A percentile compares a stretch with the other conserved stretches of the same genome.
Evolutionary conservation across 495 filamentous ascomycete genomes (phyloP).

Genomic region (Neurospora sp.): DNA sequence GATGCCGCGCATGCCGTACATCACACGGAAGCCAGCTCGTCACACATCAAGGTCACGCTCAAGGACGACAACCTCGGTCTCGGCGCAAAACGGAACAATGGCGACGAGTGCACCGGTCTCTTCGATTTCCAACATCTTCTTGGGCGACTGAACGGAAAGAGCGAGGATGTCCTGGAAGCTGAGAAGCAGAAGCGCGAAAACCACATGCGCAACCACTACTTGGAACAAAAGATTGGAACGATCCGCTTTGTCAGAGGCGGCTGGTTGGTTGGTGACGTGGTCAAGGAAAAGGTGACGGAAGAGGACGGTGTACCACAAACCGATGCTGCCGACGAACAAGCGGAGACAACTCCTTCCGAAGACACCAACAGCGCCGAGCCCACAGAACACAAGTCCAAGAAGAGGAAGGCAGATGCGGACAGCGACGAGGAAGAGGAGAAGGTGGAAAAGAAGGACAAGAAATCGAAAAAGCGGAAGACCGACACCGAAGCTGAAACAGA

Average conservation of each 20-base stretch:
- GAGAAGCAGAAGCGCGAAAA: slow-evolving; percentile 54
- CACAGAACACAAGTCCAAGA: slow-evolving; percentile 32
- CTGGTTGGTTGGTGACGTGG: slow-evolving; percentile 55
- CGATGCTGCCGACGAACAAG: slow-evolving; percentile 11
- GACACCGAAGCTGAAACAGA: slow-evolving; percentile 21
- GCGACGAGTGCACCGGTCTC: slow-evolving; percentile 68
- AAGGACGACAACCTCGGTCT: slow-evolving; percentile 88
- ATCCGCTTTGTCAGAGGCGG: slow-evolving; percentile 78
- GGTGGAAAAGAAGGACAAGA: slow-evolving; percentile 27
- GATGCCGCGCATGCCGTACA: slow-evolving; percentile 61
- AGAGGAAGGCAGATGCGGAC: slow-evolving; percentile 27
- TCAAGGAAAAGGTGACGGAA: slow-evolving; percentile 10
- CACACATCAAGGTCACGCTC: slow-evolving; percentile 66
- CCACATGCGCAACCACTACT: slow-evolving; percentile 54
- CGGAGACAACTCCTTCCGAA: slow-evolving; percentile 8
- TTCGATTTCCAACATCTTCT: slow-evolving; percentile 75
- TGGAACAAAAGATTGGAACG: slow-evolving; percentile 57
- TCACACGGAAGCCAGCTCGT: slow-evolving; percentile 64
- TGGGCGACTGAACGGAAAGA: slow-evolving; percentile 82
- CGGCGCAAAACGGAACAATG: slow-evolving; percentile 60
- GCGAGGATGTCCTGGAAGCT: slow-evolving; percentile 51
- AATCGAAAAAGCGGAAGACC: slow-evolving; percentile 31
- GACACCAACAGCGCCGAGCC: slow-evolving; percentile 15
- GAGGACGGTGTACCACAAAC: background rate
- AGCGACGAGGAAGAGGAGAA: slow-evolving; percentile 19